Evolutionary conservation across 768 basidiomycete species (phyloP).

Genomic region (Termitomyces sp.): DNA sequence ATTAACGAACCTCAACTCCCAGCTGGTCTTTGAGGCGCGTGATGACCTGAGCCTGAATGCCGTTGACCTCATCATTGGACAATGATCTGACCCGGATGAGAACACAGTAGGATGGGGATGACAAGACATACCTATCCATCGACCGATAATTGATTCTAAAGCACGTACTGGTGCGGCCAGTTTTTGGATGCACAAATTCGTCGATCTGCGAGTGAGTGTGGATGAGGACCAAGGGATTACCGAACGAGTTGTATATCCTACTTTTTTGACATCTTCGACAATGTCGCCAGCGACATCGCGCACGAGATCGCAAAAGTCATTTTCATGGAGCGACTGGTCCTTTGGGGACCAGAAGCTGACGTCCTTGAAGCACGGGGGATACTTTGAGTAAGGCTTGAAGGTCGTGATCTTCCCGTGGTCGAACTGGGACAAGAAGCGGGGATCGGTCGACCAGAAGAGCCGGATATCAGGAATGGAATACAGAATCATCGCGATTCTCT

Average conservation of each 20-base stretch:
- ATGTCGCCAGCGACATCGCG: conserved; percentile 89
- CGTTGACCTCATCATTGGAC: conserved; percentile 85
- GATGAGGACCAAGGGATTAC: too few relatives aligned
- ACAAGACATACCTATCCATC: conserved; percentile 74
- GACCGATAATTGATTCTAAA: conserved; percentile 94
- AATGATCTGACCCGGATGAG: conserved; percentile 51
- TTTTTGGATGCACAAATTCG: conserved; percentile 85
- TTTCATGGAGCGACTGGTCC: conserved; percentile 67
- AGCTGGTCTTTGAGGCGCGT: conserved; percentile 52
- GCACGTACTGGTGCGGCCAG: conserved; percentile 70
- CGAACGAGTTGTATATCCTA: conserved; percentile 23
- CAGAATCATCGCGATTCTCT: conserved; percentile 96
- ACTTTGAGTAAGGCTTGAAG: conserved; percentile 91
- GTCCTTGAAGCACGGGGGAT: conserved; percentile 91
- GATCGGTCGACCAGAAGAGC: conserved; percentile 91
- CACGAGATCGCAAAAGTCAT: conserved; percentile 95
- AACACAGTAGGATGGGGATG: not conserved
- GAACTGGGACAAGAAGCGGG: conserved; percentile 87
- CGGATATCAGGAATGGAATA: conserved; percentile 97
- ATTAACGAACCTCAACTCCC: conserved; percentile 83
- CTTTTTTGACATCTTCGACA: conserved; percentile 86
- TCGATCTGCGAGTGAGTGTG: conserved; percentile 60
- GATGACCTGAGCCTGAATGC: conserved; percentile 61
- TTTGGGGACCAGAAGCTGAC: conserved; percentile 87
- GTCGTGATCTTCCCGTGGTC: conserved; percentile 63